A percentile compares a stretch with the other conserved stretches of the same genome.
phyloP scores from a whole-genome alignment of 495 filamentous ascomycete species.

The Penicillium steckii region DNA sequence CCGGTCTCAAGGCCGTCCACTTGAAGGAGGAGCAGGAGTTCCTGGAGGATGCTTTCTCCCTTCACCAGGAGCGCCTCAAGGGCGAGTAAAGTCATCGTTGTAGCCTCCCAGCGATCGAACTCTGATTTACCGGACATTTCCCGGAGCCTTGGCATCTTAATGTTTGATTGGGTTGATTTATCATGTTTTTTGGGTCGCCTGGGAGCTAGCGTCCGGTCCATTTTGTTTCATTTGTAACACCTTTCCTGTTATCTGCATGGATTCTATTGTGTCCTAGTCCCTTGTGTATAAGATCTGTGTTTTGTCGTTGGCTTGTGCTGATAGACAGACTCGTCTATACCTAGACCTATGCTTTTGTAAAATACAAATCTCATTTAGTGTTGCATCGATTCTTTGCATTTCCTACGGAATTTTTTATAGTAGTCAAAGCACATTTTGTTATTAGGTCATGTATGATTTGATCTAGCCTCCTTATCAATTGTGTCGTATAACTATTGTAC shows the following conservation, averaged over 20 bases:
- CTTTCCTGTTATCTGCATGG: constrained; percentile 28
- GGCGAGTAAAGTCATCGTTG: constrained; percentile 43
- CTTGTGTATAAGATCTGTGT: constrained; percentile 28
- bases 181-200: constrained; percentile 28
- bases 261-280: constrained; percentile 27
- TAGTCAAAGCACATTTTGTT: neutral
- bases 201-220: constrained; percentile 33
- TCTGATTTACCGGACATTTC: constrained; percentile 4
- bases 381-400: constrained; percentile 5
- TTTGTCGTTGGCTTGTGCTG: constrained; percentile 20
- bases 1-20: constrained; percentile 84
- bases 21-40: constrained; percentile 92
- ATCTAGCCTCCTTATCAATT: no score
- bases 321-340: constrained; percentile 23
- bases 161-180: constrained; percentile 20
- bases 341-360: constrained; percentile 26
- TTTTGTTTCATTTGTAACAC: constrained; percentile 27
- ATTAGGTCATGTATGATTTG: no score
- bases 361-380: constrained; percentile 28
- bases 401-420: neutral
- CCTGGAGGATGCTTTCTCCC: constrained; percentile 69
- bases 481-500: no score
- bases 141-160: neutral
- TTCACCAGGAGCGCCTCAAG: constrained; percentile 59
- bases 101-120: neutral